Conservation (phyloP, 164 flowering plant species). For the Santalum album region DNA sequence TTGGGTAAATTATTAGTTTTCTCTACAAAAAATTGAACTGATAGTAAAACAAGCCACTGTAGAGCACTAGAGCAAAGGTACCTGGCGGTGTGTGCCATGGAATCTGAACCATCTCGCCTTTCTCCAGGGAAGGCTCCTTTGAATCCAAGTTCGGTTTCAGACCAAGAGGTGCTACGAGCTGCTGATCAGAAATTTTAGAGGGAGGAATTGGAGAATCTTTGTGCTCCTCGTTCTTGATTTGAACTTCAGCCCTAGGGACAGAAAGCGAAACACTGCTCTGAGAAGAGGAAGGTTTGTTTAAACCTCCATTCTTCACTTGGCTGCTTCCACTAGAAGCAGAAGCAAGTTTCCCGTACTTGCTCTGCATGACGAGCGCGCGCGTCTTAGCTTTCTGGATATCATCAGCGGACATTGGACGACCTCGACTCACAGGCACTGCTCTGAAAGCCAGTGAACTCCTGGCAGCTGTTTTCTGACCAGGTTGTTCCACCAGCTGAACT, state of each 20-base stretch:
- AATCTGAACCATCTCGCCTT: slow-evolving; percentile 47
- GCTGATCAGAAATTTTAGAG: slow-evolving; percentile 11
- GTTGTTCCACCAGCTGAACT: slow-evolving; percentile 84
- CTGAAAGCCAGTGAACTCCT: slow-evolving; percentile 45
- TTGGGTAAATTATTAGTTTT: background rate
- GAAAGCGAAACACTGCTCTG: slow-evolving; percentile 15
- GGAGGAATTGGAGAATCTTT: slow-evolving; percentile 19
- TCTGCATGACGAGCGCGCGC: slow-evolving; percentile 80
- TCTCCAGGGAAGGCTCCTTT: slow-evolving; percentile 32
- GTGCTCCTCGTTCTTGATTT: slow-evolving; percentile 33
- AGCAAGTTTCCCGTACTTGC: slow-evolving; percentile 55
- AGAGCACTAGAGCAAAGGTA: slow-evolving; percentile 24
- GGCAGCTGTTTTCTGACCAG: slow-evolving; percentile 46
- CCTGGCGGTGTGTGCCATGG: slow-evolving; percentile 89
- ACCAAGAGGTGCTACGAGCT: slow-evolving; percentile 15
- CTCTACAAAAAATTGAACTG: slow-evolving; percentile 10
- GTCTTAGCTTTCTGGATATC: slow-evolving; percentile 96
- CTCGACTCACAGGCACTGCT: slow-evolving; percentile 37
- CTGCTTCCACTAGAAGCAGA: slow-evolving; percentile 19
- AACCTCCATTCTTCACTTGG: slow-evolving; percentile 25
- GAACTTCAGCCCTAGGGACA: slow-evolving; percentile 19
- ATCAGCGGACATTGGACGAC: slow-evolving; percentile 94
- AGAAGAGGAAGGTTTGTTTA: slow-evolving; percentile 17
- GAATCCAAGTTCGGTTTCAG: slow-evolving; percentile 19
- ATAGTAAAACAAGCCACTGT: slow-evolving; percentile 6